Evolutionary conservation across 2,329 filamentous ascomycete genomes (phyloP), one percentile per base, ranked within the genome.

Genomic region (Alternaria sp.): DNA sequence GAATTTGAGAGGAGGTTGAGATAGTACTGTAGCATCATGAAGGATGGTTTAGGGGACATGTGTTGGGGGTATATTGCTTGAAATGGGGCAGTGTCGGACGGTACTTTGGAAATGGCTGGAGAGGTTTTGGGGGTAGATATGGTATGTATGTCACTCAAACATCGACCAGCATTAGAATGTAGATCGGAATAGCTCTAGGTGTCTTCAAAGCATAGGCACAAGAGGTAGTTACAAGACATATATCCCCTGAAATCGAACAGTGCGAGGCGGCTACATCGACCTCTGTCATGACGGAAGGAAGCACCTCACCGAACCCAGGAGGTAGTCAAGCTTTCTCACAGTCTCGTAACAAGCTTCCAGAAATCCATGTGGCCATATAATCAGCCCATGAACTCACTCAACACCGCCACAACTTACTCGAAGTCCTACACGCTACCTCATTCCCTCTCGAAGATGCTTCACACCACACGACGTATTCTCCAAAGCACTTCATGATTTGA

Each of bases 371-470:
- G 1, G 2, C 15, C 2, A 11, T 18, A 41, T 10, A 1, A 10
- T 1, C 4, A 10, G 0, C 2, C 5, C 0, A 18, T 11, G 0
- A 41, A 11, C 4, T 18, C n/a, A 18, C 5, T 18, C 0, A 11
- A 11, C 37, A 41, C 15, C 9, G 0, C n/a, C 8, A 1, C 37
- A 18, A 6, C 4, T 5, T 18, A 41, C 37, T 41, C 1, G 5
- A 41, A 41, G 37, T 3, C 0, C n/a, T 6, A 41, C 37, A 41
- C 37, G n/a, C n/a, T 11, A 10, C 5, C 15, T 18, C 5, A 41
- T 41, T 0, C 8, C 37, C 37, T 11, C 37, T 41, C 9, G n/a
- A 41, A 41, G 8, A 18, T 41, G 0, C 15, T 41, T 41, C 37
- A 18, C 37, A 3, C n/a, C 5, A 18, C 5, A 18, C 37, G 2